Evolutionary conservation across 345 rosid genomes (phyloP), one percentile per base, ranked within the genome.

Genomic region (Eucalyptus viminalis): DNA sequence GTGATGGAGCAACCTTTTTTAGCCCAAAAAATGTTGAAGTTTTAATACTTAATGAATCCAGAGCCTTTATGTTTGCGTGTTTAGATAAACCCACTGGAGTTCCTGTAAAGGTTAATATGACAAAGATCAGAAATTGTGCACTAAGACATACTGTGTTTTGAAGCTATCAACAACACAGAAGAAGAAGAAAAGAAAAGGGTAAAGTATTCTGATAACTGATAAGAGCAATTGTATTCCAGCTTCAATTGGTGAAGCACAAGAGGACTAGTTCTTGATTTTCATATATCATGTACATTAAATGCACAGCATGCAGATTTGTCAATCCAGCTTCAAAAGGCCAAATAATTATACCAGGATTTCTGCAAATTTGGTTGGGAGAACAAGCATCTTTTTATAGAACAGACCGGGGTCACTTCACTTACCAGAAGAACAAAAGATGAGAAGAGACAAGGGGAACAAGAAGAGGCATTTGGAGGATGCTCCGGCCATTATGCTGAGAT

Each of bases 401-500:
- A 40, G 85, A 40, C 85, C 12, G 9, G 13, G 47, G 47, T 76
- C 47, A 76, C 58, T 50, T 8, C 51, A 89, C 92, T 90, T 86
- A 93, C 92, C 93, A 86, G 95, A 91, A 31, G 90, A 91, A 88
- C 92, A 94, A 56, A 88, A 14, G 53, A 91, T 80, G 89, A 92
- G 91, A 88, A 92, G 93, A 88, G 92, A 92, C 90, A 94, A 56
- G 92, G 92, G 88, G 90, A 92, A 90, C 58, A 93, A 87, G 90
- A 89, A 87, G 92, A 91, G 86, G 87, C 49, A 89, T 50, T 29
- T 87, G 34, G 92, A 89, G 89, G 92, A 90, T 60, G 85, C 88
- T 91, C 81, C 51, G 88, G 93, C 95, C 98, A 96, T 95, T 90
- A 90, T 85, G 86, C 87, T 19, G 87, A 19, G 86, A 86, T 53